Evolutionary conservation across 345 rosid genomes (phyloP).

Genomic region (Hevea brasiliensis): DNA sequence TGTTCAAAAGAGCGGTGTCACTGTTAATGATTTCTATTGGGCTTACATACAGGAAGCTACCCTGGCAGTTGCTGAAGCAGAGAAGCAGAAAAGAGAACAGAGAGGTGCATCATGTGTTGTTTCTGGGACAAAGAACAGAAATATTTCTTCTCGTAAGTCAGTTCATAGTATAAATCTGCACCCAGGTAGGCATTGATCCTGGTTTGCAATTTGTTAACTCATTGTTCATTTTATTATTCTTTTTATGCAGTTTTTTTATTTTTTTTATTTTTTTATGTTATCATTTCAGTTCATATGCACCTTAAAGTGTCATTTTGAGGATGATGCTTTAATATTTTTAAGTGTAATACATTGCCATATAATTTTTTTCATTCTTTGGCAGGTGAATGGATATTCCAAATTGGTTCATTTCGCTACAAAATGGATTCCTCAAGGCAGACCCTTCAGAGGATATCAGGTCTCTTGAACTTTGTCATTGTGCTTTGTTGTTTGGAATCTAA

Average conservation of each 20-base stretch:
- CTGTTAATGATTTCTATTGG: slow-evolving; percentile 10
- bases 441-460: slow-evolving; percentile 83
- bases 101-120: slow-evolving; percentile 32
- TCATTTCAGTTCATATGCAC: neutral
- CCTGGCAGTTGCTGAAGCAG: slow-evolving; percentile 77
- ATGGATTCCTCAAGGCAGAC: slow-evolving; percentile 93
- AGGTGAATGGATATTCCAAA: slow-evolving; percentile 81
- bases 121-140: slow-evolving; percentile 43
- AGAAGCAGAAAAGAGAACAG: slow-evolving; percentile 66
- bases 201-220: neutral
- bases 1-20: neutral
- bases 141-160: slow-evolving; percentile 50
- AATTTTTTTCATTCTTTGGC: slow-evolving; percentile 7
- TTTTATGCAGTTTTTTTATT: neutral
- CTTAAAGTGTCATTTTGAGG: neutral
- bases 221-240: neutral
- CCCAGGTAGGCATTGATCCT: slow-evolving; percentile 24
- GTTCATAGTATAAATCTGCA: slow-evolving; percentile 26
- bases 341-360: neutral
- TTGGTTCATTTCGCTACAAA: slow-evolving; percentile 80
- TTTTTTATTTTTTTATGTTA: no score
- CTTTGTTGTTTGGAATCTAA: neutral
- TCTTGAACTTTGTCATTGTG: slow-evolving; percentile 8
- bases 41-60: slow-evolving; percentile 72
- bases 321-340: slow-evolving; percentile 10